Base-by-base conservation (phyloP, 2,329 filamentous ascomycete genomes). In the Parasarocladium wereldwijsianum region DNA sequence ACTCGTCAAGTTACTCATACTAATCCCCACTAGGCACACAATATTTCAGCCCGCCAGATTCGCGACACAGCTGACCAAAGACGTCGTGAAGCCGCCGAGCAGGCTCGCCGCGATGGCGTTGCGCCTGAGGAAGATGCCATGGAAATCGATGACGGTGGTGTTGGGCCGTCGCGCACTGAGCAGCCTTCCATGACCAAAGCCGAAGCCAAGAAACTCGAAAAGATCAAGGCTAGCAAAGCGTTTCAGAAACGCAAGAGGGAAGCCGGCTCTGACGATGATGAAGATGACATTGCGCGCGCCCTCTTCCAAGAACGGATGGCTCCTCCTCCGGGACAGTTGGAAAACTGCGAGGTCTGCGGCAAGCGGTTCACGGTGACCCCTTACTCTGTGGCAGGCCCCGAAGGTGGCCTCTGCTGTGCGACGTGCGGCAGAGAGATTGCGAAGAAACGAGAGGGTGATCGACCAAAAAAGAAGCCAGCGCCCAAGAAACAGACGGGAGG, bases 341-440 rank as follows among this genome's bases (percentile, higher is more conserved):
- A 81, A 38, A 86, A 93, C 40, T 96, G 87, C 47, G 84, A 81
- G 37, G 57, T 76, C 3, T 96, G 87, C 50, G 65, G 68, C 24
- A 93, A 90, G 50, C 75, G 85, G 21, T 96, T 96, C 46, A 93
- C 84, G 0, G 86, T 96, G 25, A 94, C 87, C 0, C 69, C 83
- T 1, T 94, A 94, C 55, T 85, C 79, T 37, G 78, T 84, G 39
- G 69, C 76, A 17, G 84, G 81, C 1, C 79, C 82, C 1, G 64
- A 78, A n/a, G 86, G 86, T 4, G 84, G 84, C 11, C 60, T 96
- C n/a, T 61, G 94, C 2, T 96, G 87, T 47, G 64, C 66, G 4
- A 73, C 80, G 14, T 96, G 87, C 45, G 79, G 82, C 14, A 85
- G 79, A 43, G 70, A 82, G 37, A 52, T 80, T 29, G 68, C 69